Evolutionary conservation across 1,284 basidiomycete genomes (phyloP), one percentile per base, ranked within the genome.

Genomic region (Takashimella tepidaria): DNA sequence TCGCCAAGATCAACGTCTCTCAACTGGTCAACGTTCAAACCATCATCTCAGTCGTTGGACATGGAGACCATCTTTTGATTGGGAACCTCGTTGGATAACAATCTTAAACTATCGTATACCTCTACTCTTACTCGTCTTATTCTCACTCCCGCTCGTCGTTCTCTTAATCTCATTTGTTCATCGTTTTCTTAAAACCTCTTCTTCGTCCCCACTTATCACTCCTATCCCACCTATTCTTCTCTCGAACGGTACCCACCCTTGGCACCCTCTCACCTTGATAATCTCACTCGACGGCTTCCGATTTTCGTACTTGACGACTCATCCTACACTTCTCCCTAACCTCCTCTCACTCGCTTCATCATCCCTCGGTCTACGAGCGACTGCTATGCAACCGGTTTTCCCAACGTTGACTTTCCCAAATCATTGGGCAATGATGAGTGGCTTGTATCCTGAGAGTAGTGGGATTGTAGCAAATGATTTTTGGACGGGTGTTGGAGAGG

Each of bases 391-490:
- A 54, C 88, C 92, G 20, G 76, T 92, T 16, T 95, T 93, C 63
- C 92, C 92, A 2, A 88, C 89, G 0, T 74, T 92, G 58, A 95
- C 92, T 0, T 96, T 96, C 66, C 92, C 89, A 82, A 92, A 92
- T 69, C 89, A 92, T 68, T 92, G 89, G 90, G 74, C 85, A 5
- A 67, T 92, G 20, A 85, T 91, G 84, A 93, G 90, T 19, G 90
- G 90, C 2, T 79, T 93, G 1, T 84, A 92, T 67, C 87, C 88
- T 0, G 88, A 92, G 69, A 86, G 85, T 20, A 88, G 92, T 69
- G 92, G 92, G 4, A 92, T 96, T 50, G 82, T 96, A 11, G 92
- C 84, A 12, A 96, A 96, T 68, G 88, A 89, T 64, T 96, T 96
- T 68, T 92, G 83, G 82, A 89, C 91, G 68, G 89, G 88, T 0